These are phyloP conservation scores for Ophiostoma ulmi DNA, from an alignment of 2,329 filamentous ascomycete species.

Conservation along the genomic window DNA sequence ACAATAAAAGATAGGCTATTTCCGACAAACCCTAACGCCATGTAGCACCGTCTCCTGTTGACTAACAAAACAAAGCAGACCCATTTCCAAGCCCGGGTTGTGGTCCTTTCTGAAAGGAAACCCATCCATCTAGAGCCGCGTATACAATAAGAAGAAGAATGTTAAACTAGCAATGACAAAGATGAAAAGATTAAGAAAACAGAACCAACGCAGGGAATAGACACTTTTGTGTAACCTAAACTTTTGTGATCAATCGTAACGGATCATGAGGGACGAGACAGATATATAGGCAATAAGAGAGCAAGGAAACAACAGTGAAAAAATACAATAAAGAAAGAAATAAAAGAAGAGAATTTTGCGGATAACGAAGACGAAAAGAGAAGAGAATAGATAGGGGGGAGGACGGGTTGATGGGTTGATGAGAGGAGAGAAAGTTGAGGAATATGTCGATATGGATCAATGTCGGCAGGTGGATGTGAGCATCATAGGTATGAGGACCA, in stretches of 20 bases:
- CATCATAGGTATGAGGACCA: too few relatives aligned
- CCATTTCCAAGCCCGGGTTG: conserved; percentile 8
- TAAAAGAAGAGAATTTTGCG: not conserved
- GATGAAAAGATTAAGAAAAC: not conserved
- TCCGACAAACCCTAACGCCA: conserved; percentile 8
- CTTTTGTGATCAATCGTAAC: conserved; percentile 14
- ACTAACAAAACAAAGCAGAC: conserved; percentile 13
- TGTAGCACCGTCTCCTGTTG: not conserved
- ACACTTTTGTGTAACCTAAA: conserved; percentile 18
- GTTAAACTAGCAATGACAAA: not conserved
- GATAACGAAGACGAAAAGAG: not conserved
- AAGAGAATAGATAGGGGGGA: not conserved
- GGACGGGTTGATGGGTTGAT: not conserved
- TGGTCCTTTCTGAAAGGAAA: not conserved
- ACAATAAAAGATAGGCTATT: not conserved
- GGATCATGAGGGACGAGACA: not conserved
- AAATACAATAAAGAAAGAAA: not conserved
- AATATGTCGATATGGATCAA: not conserved
- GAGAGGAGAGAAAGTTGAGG: not conserved
- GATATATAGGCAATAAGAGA: not conserved
- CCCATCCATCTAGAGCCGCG: conserved; percentile 9
- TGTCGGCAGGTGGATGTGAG: too few relatives aligned
- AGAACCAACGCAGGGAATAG: conserved; percentile 12
- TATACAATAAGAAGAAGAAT: not conserved
- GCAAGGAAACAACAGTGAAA: not conserved